Base-by-base conservation (phyloP, 1,284 basidiomycete genomes). In the Malassezia psittaci region DNA sequence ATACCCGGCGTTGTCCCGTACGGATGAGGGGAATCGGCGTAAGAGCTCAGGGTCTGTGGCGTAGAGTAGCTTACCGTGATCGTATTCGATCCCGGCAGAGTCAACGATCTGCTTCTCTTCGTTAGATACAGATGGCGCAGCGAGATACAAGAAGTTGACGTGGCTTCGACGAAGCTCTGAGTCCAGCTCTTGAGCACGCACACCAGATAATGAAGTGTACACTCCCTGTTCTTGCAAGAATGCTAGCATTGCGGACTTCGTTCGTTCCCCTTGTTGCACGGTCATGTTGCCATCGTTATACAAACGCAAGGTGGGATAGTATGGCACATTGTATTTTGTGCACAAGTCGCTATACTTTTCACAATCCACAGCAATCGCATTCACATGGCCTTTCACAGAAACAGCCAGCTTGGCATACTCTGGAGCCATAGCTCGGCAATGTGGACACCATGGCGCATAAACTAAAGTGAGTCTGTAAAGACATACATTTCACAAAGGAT, bases 371-470 rank as follows among this genome's bases (percentile, higher is more conserved):
- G 71, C 69, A 39, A 74, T 41, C 6, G 64, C 65, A 47, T 71
- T 73, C 46, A 73, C 63, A 29, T 62, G 54, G 36, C 62, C 67
- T 29, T 65, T 62, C 41, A 73, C 63, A 3, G 61, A 57, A 2
- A 38, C 36, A 29, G 61, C 65, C 11, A 70, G 56, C 41, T 64
- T 43, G 45, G 60, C 54, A 54, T 59, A 74, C 6, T 66, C 64
- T 1, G 52, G 41, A 0, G 64, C 67, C 72, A 74, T 74, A 19
- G 67, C 65, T 21, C 62, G 57, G 60, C 72, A 74, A 50, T 74
- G 72, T 10, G 70, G 72, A 45, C 72, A 74, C 66, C 69, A 72
- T 1, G 72, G 67, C n/a, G 67, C 69, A 41, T 64, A 71, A 51
- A 72, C 52, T 53, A 44, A 10, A 8, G 40, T 43, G 6, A 43